These are phyloP conservation scores for Arachnopeziza araneosa DNA, from an alignment of 2,329 filamentous ascomycete species.

Conservation along the genomic window DNA sequence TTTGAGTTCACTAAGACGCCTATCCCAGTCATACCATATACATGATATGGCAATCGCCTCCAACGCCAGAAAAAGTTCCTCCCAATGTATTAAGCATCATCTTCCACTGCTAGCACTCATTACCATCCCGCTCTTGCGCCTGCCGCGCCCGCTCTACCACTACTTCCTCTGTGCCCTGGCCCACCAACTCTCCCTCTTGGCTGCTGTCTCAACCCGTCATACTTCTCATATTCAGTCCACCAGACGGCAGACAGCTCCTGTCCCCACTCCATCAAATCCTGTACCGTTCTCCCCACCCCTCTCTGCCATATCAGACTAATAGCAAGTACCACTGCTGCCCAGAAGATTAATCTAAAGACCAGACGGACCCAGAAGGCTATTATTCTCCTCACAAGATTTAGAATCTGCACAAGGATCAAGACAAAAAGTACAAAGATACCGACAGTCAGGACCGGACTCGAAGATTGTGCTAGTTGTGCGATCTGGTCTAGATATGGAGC, in stretches of 20 bases:
- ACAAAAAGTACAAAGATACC: conserved; percentile 54
- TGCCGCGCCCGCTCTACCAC: background rate
- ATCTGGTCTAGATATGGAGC: conserved; percentile 14
- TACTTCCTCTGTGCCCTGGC: background rate
- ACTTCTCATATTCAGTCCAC: conserved; percentile 51
- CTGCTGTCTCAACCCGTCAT: conserved; percentile 37
- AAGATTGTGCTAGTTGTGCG: conserved; percentile 16
- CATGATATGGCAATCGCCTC: background rate
- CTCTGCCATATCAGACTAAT: conserved; percentile 57
- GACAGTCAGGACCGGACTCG: conserved; percentile 40
- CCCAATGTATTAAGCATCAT: background rate
- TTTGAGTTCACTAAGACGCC: background rate
- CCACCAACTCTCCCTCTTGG: conserved; percentile 6
- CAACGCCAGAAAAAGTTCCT: background rate
- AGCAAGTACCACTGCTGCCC: conserved; percentile 50
- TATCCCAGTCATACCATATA: background rate
- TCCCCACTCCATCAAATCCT: conserved; percentile 50
- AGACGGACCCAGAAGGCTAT: conserved; percentile 75
- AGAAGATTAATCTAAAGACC: conserved; percentile 57
- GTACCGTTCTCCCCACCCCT: conserved; percentile 57
- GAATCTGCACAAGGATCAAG: conserved; percentile 57
- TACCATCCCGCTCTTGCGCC: background rate
- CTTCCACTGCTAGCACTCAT: background rate
- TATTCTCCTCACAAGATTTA: conserved; percentile 64
- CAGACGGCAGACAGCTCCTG: conserved; percentile 48